phyloP scores from a whole-genome alignment of 176 grass and related monocot genomes.

The Bothriochloa decipiens region DNA sequence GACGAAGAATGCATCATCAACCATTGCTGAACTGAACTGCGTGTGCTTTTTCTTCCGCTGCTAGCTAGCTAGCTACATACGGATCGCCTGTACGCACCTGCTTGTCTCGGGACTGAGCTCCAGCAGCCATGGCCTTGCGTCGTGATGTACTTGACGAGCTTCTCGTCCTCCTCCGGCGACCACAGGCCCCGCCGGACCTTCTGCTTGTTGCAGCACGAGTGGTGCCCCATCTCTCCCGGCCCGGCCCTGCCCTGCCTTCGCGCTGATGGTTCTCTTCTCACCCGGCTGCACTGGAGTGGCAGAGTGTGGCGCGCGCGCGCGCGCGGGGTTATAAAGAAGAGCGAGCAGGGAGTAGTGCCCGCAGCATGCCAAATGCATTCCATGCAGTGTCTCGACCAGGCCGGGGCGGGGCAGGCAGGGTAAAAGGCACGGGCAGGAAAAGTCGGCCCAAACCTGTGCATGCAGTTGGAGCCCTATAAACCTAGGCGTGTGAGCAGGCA shows the following conservation, averaged over 20 bases:
- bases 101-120: conserved; percentile 91
- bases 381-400: background rate
- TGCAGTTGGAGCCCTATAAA: conserved; percentile 30
- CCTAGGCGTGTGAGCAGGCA: conserved; percentile 45
- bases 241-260: no score
- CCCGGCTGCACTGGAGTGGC: background rate
- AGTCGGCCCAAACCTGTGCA: conserved; percentile 44
- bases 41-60: background rate
- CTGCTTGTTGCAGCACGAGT: conserved; percentile 99
- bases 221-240: conserved; percentile 70
- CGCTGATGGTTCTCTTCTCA: no score
- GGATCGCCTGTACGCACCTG: conserved; percentile 37
- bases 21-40: no score
- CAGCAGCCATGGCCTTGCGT: conserved; percentile 96
- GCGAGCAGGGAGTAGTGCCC: background rate
- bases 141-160: conserved; percentile 86
- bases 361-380: conserved; percentile 36
- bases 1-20: no score
- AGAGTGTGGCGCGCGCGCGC: background rate
- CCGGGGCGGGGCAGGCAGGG: conserved; percentile 45
- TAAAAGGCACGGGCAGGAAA: conserved; percentile 44
- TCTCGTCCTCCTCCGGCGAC: conserved; percentile 99
- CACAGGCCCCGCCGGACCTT: conserved; percentile 97
- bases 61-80: background rate
- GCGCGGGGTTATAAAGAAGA: conserved; percentile 52